Percentiles rank a stretch among this genome's conserved stretches.
Evolutionary conservation across 495 filamentous ascomycete genomes (phyloP).

Genomic region (Penicillium salamii): DNA sequence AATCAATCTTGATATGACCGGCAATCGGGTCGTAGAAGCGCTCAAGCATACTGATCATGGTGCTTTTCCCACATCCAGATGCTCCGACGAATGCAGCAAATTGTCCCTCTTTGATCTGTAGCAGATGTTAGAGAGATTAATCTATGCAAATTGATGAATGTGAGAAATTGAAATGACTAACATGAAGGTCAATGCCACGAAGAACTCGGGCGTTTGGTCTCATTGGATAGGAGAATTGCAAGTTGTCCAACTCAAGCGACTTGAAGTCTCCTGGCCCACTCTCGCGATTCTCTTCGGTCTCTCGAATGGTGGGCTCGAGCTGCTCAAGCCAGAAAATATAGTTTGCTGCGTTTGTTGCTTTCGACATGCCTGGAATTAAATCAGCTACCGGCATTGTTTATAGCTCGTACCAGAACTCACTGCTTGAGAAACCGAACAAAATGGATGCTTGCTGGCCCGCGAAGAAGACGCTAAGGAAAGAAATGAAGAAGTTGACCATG

Average conservation of each 20-base stretch:
- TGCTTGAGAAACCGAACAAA: constrained; percentile 36
- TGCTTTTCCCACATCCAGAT: constrained; percentile 57
- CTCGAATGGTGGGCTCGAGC: constrained; percentile 34
- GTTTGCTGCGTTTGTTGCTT: constrained; percentile 40
- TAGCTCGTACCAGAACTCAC: background rate
- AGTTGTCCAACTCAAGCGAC: constrained; percentile 47
- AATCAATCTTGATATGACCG: constrained; percentile 32
- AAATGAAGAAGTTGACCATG: constrained; percentile 47
- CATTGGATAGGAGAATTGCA: constrained; percentile 57
- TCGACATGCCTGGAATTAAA: constrained; percentile 35
- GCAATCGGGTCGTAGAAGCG: constrained; percentile 47
- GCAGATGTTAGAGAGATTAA: background rate
- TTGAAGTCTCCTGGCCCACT: constrained; percentile 16
- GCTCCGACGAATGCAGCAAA: constrained; percentile 54
- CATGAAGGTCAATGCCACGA: constrained; percentile 9
- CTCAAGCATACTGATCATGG: constrained; percentile 53
- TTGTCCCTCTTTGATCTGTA: constrained; percentile 29
- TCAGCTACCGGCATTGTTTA: background rate
- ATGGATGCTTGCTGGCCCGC: constrained; percentile 46
- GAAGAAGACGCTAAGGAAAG: constrained; percentile 55
- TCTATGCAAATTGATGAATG: background rate
- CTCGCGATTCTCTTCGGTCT: constrained; percentile 31
- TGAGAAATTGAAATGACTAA: background rate
- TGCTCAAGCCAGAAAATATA: constrained; percentile 45
- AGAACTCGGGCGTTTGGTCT: constrained; percentile 12